Conservation (phyloP, 2,329 filamentous ascomycete species). For the Ophiosphaerella korrae region DNA sequence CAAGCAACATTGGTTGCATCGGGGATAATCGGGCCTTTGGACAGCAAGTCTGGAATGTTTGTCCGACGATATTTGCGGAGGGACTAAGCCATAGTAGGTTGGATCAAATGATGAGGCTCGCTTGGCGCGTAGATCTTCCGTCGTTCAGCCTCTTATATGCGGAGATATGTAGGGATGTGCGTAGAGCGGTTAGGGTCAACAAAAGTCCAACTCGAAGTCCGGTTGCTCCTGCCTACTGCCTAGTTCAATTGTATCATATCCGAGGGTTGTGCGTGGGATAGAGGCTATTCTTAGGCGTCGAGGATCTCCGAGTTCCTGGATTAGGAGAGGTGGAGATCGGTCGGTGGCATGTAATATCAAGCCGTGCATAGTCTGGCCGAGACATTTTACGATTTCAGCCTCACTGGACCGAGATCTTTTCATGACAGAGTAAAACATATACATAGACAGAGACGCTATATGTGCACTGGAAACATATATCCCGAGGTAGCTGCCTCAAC, state of each 20-base stretch:
- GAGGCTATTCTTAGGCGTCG: conserved; percentile 13
- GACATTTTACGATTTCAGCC: conserved; percentile 27
- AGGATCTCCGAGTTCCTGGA: conserved; percentile 9
- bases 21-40: neutral
- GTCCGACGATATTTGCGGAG: neutral
- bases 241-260: conserved; percentile 6
- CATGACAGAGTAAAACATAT: neutral
- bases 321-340: conserved; percentile 7
- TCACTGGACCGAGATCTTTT: conserved; percentile 12
- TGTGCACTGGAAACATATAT: no score
- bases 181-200: neutral
- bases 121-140: neutral
- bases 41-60: neutral
- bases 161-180: conserved; percentile 1
- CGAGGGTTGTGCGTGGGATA: neutral
- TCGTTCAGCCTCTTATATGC: neutral
- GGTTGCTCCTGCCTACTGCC: neutral
- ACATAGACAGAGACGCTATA: no score
- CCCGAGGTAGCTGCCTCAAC: neutral
- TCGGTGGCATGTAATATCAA: conserved; percentile 22
- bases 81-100: no score
- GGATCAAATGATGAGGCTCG: no score
- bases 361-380: conserved; percentile 21
- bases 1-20: neutral
- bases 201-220: conserved; percentile 2